Evolutionary conservation across 805 yeast genomes (phyloP).

Genomic region (Cephaloascus fragrans): DNA sequence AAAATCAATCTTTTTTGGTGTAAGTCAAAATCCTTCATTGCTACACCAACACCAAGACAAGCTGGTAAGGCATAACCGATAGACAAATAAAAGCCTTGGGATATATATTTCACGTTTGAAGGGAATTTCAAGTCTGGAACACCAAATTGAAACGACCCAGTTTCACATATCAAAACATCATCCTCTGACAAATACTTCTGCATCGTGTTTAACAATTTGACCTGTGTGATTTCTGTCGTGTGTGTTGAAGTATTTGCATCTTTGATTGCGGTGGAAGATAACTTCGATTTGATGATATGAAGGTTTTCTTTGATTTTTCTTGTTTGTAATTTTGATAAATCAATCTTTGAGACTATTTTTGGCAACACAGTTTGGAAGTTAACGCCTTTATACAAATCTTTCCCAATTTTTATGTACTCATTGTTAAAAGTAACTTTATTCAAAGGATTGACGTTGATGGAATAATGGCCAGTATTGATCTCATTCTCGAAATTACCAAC

Average conservation of each 20-base stretch:
- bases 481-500: slow-evolving; percentile 65
- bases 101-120: slow-evolving; percentile 34
- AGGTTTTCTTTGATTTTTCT: neutral
- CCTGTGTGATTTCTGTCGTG: neutral
- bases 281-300: neutral
- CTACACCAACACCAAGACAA: slow-evolving; percentile 73
- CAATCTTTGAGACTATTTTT: slow-evolving; percentile 25
- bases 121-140: slow-evolving; percentile 61
- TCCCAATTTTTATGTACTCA: slow-evolving; percentile 38
- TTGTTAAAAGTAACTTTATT: slow-evolving; percentile 42
- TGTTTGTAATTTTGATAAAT: slow-evolving; percentile 10
- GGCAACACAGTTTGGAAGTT: slow-evolving; percentile 43
- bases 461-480: slow-evolving; percentile 58
- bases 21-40: slow-evolving; percentile 43
- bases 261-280: neutral
- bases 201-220: slow-evolving; percentile 3
- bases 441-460: slow-evolving; percentile 34
- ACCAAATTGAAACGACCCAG: slow-evolving; percentile 78
- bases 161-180: slow-evolving; percentile 72
- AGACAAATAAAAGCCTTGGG: slow-evolving; percentile 74
- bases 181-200: slow-evolving; percentile 35
- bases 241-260: neutral
- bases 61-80: slow-evolving; percentile 89
- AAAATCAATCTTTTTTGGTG: slow-evolving; percentile 21
- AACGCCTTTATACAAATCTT: slow-evolving; percentile 24